A percentile compares a stretch with the other conserved stretches of the same genome.
Conservation (phyloP, 768 basidiomycete species). For the Kwoniella sp. region DNA sequence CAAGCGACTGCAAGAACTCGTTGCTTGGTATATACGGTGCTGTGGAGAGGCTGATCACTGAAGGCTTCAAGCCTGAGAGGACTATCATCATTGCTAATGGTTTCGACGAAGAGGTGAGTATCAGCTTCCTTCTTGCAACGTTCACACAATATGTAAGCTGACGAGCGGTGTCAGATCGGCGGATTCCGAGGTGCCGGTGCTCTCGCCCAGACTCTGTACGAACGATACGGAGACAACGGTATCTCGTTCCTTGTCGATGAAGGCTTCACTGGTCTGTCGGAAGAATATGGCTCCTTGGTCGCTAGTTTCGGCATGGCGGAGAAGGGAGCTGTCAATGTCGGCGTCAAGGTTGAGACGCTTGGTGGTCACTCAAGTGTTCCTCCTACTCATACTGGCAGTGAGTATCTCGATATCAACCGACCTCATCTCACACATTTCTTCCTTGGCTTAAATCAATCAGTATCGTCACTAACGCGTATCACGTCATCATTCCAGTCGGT, state of each 20-base stretch:
- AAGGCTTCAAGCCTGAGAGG: slow-evolving; percentile 60
- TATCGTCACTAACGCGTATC: no score
- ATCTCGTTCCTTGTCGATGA: slow-evolving; percentile 85
- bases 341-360: slow-evolving; percentile 55
- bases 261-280: slow-evolving; percentile 64
- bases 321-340: slow-evolving; percentile 53
- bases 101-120: slow-evolving; percentile 51
- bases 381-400: slow-evolving; percentile 71
- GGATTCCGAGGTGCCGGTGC: slow-evolving; percentile 52
- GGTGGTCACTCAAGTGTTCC: slow-evolving; percentile 89
- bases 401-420: slow-evolving; percentile 17
- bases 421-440: no score
- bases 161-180: no score
- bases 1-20: slow-evolving; percentile 71
- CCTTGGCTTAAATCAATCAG: no score
- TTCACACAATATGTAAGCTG: no score
- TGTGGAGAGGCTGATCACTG: slow-evolving; percentile 67
- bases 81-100: slow-evolving; percentile 52
- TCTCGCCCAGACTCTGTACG: slow-evolving; percentile 60
- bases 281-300: slow-evolving; percentile 47
- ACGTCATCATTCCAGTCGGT: slow-evolving; percentile 67
- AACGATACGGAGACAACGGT: slow-evolving; percentile 69
- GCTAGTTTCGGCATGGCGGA: slow-evolving; percentile 56
- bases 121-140: slow-evolving; percentile 37
- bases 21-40: slow-evolving; percentile 59